These are phyloP conservation scores for Rosa persica DNA, from an alignment of 306 rosid genomes.

Conservation along the genomic window DNA sequence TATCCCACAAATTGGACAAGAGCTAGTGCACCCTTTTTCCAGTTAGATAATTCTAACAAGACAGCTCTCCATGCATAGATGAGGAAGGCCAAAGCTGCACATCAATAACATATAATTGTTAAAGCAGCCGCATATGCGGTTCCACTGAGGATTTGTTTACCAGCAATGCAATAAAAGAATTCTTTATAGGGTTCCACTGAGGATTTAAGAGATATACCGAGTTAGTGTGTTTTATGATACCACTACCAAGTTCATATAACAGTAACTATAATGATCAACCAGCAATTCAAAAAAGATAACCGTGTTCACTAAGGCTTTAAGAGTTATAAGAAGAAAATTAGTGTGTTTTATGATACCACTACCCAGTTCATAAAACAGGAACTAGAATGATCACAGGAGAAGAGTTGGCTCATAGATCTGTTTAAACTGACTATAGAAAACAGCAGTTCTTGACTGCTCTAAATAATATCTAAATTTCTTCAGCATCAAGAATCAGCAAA, in stretches of 20 bases:
- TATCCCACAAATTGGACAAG: conserved; percentile 54
- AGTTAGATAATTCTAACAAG: conserved; percentile 74
- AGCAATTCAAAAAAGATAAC: conserved; percentile 3
- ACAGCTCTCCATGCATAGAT: conserved; percentile 94
- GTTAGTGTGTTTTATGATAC: neutral
- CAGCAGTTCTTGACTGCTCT: neutral
- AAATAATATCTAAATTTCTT: neutral
- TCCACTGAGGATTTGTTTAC: no score
- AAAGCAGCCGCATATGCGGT: conserved; percentile 7
- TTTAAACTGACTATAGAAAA: neutral
- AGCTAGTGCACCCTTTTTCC: conserved; percentile 57
- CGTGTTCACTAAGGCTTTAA: neutral
- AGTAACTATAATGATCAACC: neutral
- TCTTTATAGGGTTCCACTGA: neutral
- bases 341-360: neutral
- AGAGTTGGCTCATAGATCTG: neutral
- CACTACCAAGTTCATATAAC: neutral
- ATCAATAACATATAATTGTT: conserved; percentile 19
- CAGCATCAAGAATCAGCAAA: neutral
- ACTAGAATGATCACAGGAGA: neutral
- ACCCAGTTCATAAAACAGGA: neutral
- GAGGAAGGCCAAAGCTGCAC: conserved; percentile 70
- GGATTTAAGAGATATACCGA: neutral
- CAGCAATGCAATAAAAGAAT: neutral
- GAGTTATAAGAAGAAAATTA: neutral